Evolutionary conservation across 805 yeast species (phyloP), one percentile per base, ranked within the genome.

Genomic region (Schwanniomyces sp.): DNA sequence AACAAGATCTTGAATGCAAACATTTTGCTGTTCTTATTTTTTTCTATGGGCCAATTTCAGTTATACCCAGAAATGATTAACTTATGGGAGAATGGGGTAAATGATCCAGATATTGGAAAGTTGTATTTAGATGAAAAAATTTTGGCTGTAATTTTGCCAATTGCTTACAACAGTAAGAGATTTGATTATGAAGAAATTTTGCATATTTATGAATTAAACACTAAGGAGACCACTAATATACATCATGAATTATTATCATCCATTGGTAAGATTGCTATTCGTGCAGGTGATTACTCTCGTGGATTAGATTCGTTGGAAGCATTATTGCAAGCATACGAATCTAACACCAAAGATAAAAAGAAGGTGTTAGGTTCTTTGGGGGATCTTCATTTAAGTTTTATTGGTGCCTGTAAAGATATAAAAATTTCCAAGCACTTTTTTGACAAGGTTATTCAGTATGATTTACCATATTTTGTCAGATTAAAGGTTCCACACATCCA

Each of bases 351-450:
- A 10, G 49, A 47, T 18, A 43, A 52, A 7, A 51, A 34, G 56
- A 61, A 45, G 72, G 70, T 64, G 68, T 54, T 72, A 57, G 75
- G 82, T 44, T 78, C 84, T 28, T 70, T 86, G 64, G 78, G 86
- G 29, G 88, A 85, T 66, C 84, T 88, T 41, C 96, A 88, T 69
- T 74, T 87, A 51, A 76, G 85, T 3, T 88, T 88, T 57, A 85
- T 88, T 60, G 94, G 95, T 40, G 82, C 80, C 54, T 85, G 90
- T 64, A 81, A 80, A 59, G 91, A 88, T 60, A 74, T 86, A 46
- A 73, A 72, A 37, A 84, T 88, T 40, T 88, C 96, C 4, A 81
- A 80, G 59, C 79, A 82, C 36, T 88, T 88, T 58, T 88, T 85
- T 63, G 84, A 82, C 55, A 86, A 85, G 63, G 92, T 89, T 3